These are phyloP conservation scores for Oxyria digyna DNA, from an alignment of 148 eudicot genomes.

Conservation along the genomic window DNA sequence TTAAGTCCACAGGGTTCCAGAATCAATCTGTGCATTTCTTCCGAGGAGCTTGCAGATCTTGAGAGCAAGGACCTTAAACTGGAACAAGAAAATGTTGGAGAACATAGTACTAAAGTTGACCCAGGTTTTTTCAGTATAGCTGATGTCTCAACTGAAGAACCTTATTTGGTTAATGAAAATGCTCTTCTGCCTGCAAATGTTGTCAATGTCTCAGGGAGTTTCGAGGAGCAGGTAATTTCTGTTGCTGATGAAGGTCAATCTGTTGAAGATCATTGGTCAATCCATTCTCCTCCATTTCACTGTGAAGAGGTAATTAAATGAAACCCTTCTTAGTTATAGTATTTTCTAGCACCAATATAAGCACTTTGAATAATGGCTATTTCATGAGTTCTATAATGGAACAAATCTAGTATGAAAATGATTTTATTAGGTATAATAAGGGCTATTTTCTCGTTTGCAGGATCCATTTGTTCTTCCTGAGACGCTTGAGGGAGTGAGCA, in stretches of 20 bases:
- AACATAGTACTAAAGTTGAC: constrained; percentile 6
- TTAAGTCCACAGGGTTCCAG: constrained; percentile 21
- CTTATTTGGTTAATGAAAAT: constrained; percentile 9
- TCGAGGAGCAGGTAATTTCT: constrained; percentile 18
- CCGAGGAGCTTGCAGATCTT: constrained; percentile 7
- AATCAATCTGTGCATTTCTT: constrained; percentile 16
- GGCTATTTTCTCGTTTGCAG: constrained; percentile 17
- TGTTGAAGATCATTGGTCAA: constrained; percentile 21
- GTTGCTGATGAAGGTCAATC: constrained; percentile 16
- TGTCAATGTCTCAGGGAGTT: constrained; percentile 13
- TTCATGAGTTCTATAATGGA: neutral
- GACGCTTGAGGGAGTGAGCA: constrained; percentile 18
- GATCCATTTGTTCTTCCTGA: constrained; percentile 16
- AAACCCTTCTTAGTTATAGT: neutral
- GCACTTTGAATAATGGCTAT: neutral
- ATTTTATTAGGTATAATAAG: neutral
- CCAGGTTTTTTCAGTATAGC: neutral
- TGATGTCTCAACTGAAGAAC: constrained; percentile 13
- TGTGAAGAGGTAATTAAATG: constrained; percentile 15
- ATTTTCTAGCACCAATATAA: neutral
- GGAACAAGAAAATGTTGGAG: constrained; percentile 16
- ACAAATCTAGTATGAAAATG: neutral
- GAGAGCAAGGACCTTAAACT: constrained; percentile 4
- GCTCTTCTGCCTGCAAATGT: constrained; percentile 13
- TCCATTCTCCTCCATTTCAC: constrained; percentile 15